phyloP scores from a whole-genome alignment of 2,329 filamentous ascomycete genomes.

The Eutypella sp. region DNA sequence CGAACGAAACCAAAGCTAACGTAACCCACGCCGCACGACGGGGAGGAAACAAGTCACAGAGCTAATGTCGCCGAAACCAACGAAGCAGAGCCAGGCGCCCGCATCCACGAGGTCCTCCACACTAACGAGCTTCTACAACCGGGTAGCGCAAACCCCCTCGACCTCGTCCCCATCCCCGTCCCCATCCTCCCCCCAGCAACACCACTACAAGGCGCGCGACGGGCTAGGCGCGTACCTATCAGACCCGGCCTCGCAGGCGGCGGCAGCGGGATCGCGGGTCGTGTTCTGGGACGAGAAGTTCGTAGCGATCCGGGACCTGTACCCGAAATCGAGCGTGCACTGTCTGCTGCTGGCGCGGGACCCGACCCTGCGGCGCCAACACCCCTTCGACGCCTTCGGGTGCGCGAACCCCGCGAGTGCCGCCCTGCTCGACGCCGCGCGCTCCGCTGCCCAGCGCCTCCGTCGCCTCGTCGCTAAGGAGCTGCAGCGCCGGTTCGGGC shows the following conservation, averaged over 20 bases:
- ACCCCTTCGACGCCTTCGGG: conserved; percentile 75
- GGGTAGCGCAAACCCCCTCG: conserved; percentile 2
- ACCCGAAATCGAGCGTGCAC: conserved; percentile 81
- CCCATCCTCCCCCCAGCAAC: conserved; percentile 7
- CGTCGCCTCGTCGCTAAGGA: conserved; percentile 66
- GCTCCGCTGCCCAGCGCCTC: conserved; percentile 55
- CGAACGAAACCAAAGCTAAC: not conserved
- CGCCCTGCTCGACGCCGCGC: conserved; percentile 62
- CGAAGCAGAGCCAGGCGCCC: conserved; percentile 19
- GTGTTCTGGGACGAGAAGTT: conserved; percentile 64
- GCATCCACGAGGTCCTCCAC: conserved; percentile 16
- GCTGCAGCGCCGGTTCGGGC: conserved; percentile 64
- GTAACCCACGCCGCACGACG: not conserved
- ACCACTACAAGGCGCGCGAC: conserved; percentile 43
- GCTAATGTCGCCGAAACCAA: conserved; percentile 48
- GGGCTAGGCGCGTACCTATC: conserved; percentile 63
- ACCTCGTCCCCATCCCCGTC: conserved; percentile 4
- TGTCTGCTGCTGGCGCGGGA: conserved; percentile 81
- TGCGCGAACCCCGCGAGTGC: conserved; percentile 36
- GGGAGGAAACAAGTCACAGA: conserved; percentile 35
- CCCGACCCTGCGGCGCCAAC: conserved; percentile 50
- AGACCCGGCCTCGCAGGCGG: conserved; percentile 55
- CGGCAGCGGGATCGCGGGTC: conserved; percentile 44
- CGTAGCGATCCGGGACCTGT: conserved; percentile 76
- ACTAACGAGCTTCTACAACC: conserved; percentile 13